Percentiles rank a stretch among this genome's conserved stretches.
These are phyloP conservation scores for Nitzschia sp. DNA, from an alignment of 108 stramenopile species.

Conservation along the genomic window DNA sequence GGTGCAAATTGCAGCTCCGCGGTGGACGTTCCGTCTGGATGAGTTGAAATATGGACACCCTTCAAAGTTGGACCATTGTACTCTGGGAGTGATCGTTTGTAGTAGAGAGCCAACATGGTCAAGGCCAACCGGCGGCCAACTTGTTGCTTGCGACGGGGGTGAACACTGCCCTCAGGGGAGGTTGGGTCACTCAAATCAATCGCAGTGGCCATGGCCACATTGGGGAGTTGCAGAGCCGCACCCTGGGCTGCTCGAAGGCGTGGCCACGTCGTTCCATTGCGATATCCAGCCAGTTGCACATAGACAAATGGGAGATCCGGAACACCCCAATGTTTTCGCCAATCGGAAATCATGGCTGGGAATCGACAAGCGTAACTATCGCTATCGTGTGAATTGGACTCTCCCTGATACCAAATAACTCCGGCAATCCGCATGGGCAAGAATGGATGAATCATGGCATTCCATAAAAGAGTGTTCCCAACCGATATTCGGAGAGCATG, in stretches of 20 bases:
- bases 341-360: conserved; percentile 39
- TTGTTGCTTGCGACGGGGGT: conserved; percentile 31
- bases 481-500: not conserved
- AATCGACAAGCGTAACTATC: conserved; percentile 31
- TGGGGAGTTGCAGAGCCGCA: conserved; percentile 15
- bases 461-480: conserved; percentile 12
- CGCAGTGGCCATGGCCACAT: conserved; percentile 20
- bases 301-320: conserved; percentile 20
- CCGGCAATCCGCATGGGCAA: conserved; percentile 22
- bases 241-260: conserved; percentile 25
- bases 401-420: conserved; percentile 39
- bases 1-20: conserved; percentile 6
- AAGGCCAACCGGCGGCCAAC: conserved; percentile 24
- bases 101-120: conserved; percentile 2
- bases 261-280: not conserved
- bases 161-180: conserved; percentile 17
- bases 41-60: not conserved
- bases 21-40: not conserved
- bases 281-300: conserved; percentile 29
- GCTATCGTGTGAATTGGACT: conserved; percentile 17
- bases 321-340: conserved; percentile 25
- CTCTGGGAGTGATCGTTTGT: not conserved
- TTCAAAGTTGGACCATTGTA: conserved; percentile 14
- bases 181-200: conserved; percentile 29
- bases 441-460: conserved; percentile 41